A percentile compares a stretch with the other conserved stretches of the same genome.
Conservation (phyloP, 2,329 filamentous ascomycete genomes). For the Sporothrix brasiliensis region DNA sequence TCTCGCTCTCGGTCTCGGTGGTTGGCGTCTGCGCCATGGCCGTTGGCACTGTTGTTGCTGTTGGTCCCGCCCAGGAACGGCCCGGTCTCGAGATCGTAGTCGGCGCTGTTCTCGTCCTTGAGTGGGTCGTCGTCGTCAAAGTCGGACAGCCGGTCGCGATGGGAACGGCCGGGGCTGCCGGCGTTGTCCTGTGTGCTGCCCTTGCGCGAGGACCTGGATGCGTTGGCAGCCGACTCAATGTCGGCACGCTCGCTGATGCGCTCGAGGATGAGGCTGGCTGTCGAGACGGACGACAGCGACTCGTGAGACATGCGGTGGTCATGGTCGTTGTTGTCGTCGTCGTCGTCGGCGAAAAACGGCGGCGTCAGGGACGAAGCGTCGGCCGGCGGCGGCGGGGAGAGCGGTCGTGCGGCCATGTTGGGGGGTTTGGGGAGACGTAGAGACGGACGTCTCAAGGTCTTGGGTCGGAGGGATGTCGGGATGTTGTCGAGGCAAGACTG, state of each 20-base stretch:
- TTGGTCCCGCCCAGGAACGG: slow-evolving; percentile 53
- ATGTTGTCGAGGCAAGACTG: background rate
- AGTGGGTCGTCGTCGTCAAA: slow-evolving; percentile 53
- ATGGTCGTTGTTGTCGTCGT: slow-evolving; percentile 26
- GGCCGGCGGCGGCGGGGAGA: slow-evolving; percentile 29
- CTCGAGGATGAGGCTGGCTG: slow-evolving; percentile 80
- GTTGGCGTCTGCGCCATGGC: slow-evolving; percentile 38
- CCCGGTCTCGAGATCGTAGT: slow-evolving; percentile 55
- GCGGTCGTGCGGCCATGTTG: slow-evolving; percentile 22
- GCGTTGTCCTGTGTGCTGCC: background rate
- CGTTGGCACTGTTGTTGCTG: slow-evolving; percentile 38
- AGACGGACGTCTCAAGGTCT: background rate
- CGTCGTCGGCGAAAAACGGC: slow-evolving; percentile 30
- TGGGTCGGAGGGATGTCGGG: background rate
- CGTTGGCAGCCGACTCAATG: slow-evolving; percentile 34
- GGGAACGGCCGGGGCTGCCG: background rate
- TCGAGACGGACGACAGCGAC: slow-evolving; percentile 77
- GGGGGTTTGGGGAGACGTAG: too few relatives aligned
- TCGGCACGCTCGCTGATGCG: slow-evolving; percentile 63
- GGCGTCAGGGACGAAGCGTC: slow-evolving; percentile 29
- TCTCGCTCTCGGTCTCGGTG: slow-evolving; percentile 35
- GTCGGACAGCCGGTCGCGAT: slow-evolving; percentile 33
- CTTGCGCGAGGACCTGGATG: background rate
- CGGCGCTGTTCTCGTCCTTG: slow-evolving; percentile 46
- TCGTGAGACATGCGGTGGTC: slow-evolving; percentile 52